Percentiles rank a stretch among this genome's conserved stretches.
Evolutionary conservation across 116 monocot species (phyloP).

Genomic region (Iris pallida): DNA sequence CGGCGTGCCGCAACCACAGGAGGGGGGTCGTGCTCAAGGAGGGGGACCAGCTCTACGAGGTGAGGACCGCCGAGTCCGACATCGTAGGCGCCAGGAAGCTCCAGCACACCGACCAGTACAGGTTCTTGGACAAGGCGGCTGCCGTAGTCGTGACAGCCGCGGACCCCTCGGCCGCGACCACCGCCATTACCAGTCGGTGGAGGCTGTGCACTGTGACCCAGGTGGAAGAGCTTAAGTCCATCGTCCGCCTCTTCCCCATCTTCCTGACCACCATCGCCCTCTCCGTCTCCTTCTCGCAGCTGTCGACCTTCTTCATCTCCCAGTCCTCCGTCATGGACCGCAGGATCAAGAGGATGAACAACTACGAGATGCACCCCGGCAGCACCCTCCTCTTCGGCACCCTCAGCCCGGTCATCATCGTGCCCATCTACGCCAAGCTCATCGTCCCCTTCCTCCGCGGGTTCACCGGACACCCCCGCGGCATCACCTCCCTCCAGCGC

Average conservation of each 20-base stretch:
- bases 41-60: conserved; percentile 14
- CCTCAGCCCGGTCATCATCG: conserved; percentile 16
- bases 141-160: too few relatives aligned
- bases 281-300: conserved; percentile 23
- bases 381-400: conserved; percentile 21
- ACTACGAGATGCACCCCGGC: conserved; percentile 21
- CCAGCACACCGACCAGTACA: conserved; percentile 9
- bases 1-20: conserved; percentile 15
- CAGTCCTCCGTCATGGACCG: conserved; percentile 32
- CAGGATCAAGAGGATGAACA: not conserved
- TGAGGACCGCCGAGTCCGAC: conserved; percentile 16
- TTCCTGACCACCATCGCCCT: conserved; percentile 35
- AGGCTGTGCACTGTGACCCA: conserved; percentile 38
- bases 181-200: too few relatives aligned
- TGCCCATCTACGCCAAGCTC: conserved; percentile 24
- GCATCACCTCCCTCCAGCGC: conserved; percentile 33
- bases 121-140: conserved; percentile 29
- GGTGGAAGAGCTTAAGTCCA: conserved; percentile 41
- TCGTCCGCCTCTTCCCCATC: conserved; percentile 35
- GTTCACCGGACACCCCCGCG: conserved; percentile 26
- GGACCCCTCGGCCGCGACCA: too few relatives aligned
- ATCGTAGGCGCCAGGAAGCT: conserved; percentile 20
- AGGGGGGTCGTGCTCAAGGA: too few relatives aligned
- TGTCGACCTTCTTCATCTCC: conserved; percentile 26
- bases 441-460: conserved; percentile 22